These are phyloP conservation scores for Cordyceps militaris DNA, from an alignment of 2,329 filamentous ascomycete genomes.

Conservation along the genomic window DNA sequence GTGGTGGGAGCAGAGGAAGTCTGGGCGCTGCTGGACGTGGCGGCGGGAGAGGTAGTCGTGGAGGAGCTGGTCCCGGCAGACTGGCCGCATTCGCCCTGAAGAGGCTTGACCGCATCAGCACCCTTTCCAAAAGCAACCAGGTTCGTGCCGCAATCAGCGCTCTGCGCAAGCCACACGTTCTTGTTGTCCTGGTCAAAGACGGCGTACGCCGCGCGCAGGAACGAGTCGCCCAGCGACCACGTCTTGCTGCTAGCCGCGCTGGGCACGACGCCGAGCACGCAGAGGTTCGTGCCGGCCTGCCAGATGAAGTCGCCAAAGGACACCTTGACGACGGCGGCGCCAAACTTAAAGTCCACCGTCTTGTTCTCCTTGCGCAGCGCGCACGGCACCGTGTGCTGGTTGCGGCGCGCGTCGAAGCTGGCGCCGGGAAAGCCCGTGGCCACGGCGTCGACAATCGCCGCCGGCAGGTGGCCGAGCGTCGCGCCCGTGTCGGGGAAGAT, in stretches of 20 bases:
- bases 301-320: slow-evolving; percentile 44
- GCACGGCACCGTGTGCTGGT: slow-evolving; percentile 43
- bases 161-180: slow-evolving; percentile 20
- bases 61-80: slow-evolving; percentile 4
- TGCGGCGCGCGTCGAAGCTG: slow-evolving; percentile 28
- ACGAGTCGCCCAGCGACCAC: slow-evolving; percentile 8
- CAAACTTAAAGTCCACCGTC: slow-evolving; percentile 43
- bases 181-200: slow-evolving; percentile 22
- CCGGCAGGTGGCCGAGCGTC: slow-evolving; percentile 60
- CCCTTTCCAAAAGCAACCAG: slow-evolving; percentile 24
- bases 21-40: slow-evolving; percentile 17
- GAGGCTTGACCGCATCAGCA: slow-evolving; percentile 20
- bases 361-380: slow-evolving; percentile 32
- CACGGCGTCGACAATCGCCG: slow-evolving; percentile 43
- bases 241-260: not conserved
- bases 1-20: slow-evolving; percentile 16
- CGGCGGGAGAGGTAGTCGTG: slow-evolving; percentile 11
- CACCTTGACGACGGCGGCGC: slow-evolving; percentile 40
- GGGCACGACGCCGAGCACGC: slow-evolving; percentile 1
- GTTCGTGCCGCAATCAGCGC: slow-evolving; percentile 19
- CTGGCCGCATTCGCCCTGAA: slow-evolving; percentile 9
- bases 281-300: slow-evolving; percentile 19
- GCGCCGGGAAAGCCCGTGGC: slow-evolving; percentile 41
- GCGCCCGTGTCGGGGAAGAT: slow-evolving; percentile 67
- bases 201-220: slow-evolving; percentile 13